Evolutionary conservation across 2,329 filamentous ascomycete genomes (phyloP).

Genomic region (Orbilia quercus): DNA sequence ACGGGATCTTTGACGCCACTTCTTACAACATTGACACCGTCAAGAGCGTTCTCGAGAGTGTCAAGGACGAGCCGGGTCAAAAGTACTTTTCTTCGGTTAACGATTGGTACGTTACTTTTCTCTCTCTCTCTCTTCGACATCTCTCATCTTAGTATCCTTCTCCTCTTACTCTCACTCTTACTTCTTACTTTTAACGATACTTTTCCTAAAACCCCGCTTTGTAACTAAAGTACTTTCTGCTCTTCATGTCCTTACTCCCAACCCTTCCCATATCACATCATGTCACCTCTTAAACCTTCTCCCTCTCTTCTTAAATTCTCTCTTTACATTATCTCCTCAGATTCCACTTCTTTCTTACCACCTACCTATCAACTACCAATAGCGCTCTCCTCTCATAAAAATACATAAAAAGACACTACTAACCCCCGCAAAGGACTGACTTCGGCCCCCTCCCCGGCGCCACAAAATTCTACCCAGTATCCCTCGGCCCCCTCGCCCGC

Average conservation of each 20-base stretch:
- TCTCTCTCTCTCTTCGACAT: neutral
- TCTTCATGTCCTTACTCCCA: neutral
- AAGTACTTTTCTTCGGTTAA: slow-evolving; percentile 46
- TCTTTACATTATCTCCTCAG: neutral
- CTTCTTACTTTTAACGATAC: neutral
- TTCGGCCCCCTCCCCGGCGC: slow-evolving; percentile 35
- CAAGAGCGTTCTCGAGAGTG: slow-evolving; percentile 27
- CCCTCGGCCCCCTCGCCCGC: slow-evolving; percentile 28
- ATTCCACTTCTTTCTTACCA: neutral
- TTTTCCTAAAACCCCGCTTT: neutral
- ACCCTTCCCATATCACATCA: slow-evolving; percentile 1
- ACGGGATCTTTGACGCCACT: slow-evolving; percentile 45
- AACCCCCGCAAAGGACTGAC: slow-evolving; percentile 49
- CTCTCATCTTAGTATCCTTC: too few species aligned
- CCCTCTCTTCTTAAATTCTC: too few species aligned
- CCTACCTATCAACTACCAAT: neutral
- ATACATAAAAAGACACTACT: too few species aligned
- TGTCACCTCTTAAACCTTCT: too few species aligned
- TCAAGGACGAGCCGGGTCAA: slow-evolving; percentile 36
- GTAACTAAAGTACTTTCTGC: neutral
- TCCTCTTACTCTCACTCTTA: neutral
- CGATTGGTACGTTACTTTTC: slow-evolving; percentile 36
- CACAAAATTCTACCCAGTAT: slow-evolving; percentile 25
- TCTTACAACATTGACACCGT: slow-evolving; percentile 14
- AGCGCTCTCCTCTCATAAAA: too few species aligned